phyloP scores from a whole-genome alignment of 2,329 filamentous ascomycete genomes.

The Endoconidiophora polonica region DNA sequence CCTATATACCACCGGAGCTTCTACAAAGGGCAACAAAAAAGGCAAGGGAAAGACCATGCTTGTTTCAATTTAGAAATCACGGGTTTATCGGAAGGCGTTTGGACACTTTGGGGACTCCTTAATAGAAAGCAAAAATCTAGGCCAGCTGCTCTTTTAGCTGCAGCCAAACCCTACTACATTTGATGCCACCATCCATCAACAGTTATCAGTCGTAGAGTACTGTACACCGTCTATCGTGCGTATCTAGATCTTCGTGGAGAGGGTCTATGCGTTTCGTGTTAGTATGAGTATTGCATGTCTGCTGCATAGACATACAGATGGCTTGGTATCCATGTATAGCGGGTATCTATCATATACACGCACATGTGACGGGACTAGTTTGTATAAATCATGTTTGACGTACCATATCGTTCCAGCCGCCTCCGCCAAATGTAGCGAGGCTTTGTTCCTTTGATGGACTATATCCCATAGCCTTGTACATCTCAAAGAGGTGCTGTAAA shows the following conservation, averaged over 20 bases:
- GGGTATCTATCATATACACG: no score
- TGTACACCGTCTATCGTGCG: not conserved
- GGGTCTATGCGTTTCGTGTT: constrained; percentile 1
- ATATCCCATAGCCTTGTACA: constrained; percentile 66
- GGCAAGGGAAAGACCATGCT: not conserved
- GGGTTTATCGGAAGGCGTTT: no score
- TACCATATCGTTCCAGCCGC: constrained; percentile 73
- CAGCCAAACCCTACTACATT: not conserved
- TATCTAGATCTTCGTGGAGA: constrained; percentile 2
- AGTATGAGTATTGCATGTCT: not conserved
- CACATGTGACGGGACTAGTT: not conserved
- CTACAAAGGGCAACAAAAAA: not conserved
- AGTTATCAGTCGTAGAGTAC: not conserved
- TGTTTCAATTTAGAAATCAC: not conserved
- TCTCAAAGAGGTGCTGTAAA: constrained; percentile 45
- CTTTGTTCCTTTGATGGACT: constrained; percentile 46
- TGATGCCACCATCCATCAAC: not conserved
- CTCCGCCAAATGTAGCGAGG: constrained; percentile 55
- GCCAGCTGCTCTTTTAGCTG: not conserved
- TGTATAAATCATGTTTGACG: constrained; percentile 15
- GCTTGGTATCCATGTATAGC: not conserved
- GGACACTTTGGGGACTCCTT: no score
- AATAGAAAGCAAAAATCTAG: no score
- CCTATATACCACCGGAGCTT: not conserved
- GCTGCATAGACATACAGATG: not conserved